These are phyloP conservation scores for Pholiota molesta DNA, from an alignment of 768 basidiomycete species.

Conservation along the genomic window DNA sequence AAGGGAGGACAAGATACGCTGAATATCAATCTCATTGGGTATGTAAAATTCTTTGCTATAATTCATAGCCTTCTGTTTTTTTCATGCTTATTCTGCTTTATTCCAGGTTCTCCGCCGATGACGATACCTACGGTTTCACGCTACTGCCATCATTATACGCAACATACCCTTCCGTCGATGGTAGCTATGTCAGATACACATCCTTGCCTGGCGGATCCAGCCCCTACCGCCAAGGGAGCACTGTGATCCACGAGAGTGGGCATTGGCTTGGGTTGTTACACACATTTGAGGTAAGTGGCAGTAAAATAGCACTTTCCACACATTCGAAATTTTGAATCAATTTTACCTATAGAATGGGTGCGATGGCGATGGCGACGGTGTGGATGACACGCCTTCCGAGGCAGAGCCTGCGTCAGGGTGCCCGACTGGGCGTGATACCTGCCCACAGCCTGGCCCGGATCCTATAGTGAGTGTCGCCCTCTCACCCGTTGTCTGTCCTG, in stretches of 20 bases:
- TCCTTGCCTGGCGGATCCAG: conserved; percentile 44
- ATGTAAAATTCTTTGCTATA: neutral
- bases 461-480: conserved; percentile 25
- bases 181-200: conserved; percentile 42
- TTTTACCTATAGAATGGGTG: conserved; percentile 30
- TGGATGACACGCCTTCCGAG: conserved; percentile 47
- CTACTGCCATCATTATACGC: conserved; percentile 48
- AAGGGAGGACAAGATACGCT: conserved; percentile 38
- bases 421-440: conserved; percentile 31
- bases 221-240: conserved; percentile 45
- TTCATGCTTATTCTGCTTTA: conserved; percentile 15
- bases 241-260: conserved; percentile 54
- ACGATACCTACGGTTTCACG: conserved; percentile 45
- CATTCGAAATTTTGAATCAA: neutral
- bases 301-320: neutral
- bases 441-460: conserved; percentile 32
- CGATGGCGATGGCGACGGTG: conserved; percentile 36
- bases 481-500: neutral
- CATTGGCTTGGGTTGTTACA: conserved; percentile 62
- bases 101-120: conserved; percentile 23
- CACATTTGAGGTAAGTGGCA: conserved; percentile 46
- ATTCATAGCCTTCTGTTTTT: conserved; percentile 8
- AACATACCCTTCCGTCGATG: conserved; percentile 41
- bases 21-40: conserved; percentile 42
- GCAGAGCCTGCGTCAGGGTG: conserved; percentile 40